Percentiles rank a stretch among this genome's conserved stretches.
phyloP scores from a whole-genome alignment of 257 asterid genomes.

The Coffea eugenioides region DNA sequence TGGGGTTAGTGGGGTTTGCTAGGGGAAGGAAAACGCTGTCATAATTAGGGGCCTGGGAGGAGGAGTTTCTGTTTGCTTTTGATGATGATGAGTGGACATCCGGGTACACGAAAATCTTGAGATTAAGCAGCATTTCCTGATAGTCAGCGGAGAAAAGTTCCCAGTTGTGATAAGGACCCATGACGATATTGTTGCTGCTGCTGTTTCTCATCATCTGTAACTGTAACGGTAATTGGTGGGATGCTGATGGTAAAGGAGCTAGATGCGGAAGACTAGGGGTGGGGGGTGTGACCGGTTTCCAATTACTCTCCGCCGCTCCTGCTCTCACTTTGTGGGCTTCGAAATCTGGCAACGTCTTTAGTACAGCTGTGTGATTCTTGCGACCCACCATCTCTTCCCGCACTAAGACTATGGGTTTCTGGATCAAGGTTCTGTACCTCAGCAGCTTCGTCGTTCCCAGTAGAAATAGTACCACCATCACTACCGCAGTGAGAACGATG shows the following conservation, averaged over 20 bases:
- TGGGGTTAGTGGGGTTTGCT: slow-evolving; percentile 48
- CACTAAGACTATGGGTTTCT: neutral
- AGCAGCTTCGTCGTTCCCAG: neutral
- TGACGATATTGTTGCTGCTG: neutral
- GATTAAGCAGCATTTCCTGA: slow-evolving; percentile 46
- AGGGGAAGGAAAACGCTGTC: slow-evolving; percentile 55
- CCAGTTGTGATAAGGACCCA: slow-evolving; percentile 68
- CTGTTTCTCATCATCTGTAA: neutral
- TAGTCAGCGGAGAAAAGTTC: slow-evolving; percentile 51
- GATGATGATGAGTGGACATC: slow-evolving; percentile 29
- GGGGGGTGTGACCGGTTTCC: neutral
- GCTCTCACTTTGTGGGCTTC: no score
- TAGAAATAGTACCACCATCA: neutral
- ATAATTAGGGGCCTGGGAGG: slow-evolving; percentile 38
- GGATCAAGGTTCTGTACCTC: neutral
- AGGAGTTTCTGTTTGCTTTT: slow-evolving; percentile 17
- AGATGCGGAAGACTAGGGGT: neutral
- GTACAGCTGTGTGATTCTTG: neutral
- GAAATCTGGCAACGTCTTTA: neutral
- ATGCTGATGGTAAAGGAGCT: neutral
- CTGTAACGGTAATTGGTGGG: neutral
- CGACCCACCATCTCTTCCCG: neutral
- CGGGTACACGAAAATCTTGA: slow-evolving; percentile 64
- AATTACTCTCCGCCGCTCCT: no score
- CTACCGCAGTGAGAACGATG: neutral